Conservation (phyloP, 2,329 filamentous ascomycete genomes). For the Monosporascus sp. region DNA sequence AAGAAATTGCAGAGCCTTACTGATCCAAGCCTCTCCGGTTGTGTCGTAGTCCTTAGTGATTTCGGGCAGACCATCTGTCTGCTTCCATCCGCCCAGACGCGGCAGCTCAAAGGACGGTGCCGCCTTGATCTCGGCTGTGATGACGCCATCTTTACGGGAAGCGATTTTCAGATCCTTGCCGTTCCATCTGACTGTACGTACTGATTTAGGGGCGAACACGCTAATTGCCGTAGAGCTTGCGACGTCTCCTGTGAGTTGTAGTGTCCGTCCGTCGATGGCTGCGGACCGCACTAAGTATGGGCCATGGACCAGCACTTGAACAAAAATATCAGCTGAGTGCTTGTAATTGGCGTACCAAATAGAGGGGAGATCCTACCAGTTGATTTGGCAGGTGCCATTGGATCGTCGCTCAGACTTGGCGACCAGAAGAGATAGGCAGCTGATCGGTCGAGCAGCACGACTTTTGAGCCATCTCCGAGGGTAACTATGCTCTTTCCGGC, state of each 20-base stretch:
- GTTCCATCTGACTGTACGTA: conserved; percentile 47
- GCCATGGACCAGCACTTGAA: conserved; percentile 43
- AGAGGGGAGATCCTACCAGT: conserved; percentile 31
- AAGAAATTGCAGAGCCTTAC: conserved; percentile 13
- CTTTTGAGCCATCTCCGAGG: conserved; percentile 39
- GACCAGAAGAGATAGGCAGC: conserved; percentile 54
- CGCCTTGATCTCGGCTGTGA: conserved; percentile 22
- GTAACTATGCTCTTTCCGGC: conserved; percentile 42
- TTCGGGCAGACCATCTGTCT: conserved; percentile 43
- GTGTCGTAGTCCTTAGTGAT: conserved; percentile 36
- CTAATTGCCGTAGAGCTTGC: conserved; percentile 35
- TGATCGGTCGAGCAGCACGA: conserved; percentile 48
- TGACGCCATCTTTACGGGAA: conserved; percentile 20
- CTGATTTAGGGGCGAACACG: conserved; percentile 40
- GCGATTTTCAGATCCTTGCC: conserved; percentile 30
- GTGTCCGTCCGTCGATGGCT: conserved; percentile 25
- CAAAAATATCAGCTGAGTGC: background rate
- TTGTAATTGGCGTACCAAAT: background rate
- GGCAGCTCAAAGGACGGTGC: conserved; percentile 32
- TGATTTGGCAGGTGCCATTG: conserved; percentile 36
- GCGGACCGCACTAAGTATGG: conserved; percentile 47
- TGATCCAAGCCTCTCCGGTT: conserved; percentile 36
- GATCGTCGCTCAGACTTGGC: conserved; percentile 42
- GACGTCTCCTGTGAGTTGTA: conserved; percentile 41
- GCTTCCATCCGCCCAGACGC: conserved; percentile 38